phyloP scores from a whole-genome alignment of 352 stramenopile genomes.

The Thalassiosira oceanica region DNA sequence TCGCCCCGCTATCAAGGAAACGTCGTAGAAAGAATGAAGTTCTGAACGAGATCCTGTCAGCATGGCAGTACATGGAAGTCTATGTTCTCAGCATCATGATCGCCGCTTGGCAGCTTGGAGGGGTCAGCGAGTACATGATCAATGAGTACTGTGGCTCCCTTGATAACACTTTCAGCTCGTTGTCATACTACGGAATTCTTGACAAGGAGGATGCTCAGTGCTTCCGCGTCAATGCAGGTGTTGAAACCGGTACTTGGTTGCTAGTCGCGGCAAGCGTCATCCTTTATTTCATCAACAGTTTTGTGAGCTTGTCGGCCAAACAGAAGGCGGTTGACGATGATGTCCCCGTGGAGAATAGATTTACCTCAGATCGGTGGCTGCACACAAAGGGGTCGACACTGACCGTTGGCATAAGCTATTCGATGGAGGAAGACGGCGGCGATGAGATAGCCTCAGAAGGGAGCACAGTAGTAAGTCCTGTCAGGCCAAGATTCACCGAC shows the following conservation, averaged over 20 bases:
- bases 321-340: constrained; percentile 40
- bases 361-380: constrained; percentile 44
- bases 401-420: background rate
- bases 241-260: constrained; percentile 66
- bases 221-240: constrained; percentile 65
- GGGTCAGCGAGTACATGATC: constrained; percentile 73
- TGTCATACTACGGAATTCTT: constrained; percentile 72
- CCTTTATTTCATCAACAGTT: constrained; percentile 48
- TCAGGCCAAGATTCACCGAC: constrained; percentile 48
- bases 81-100: constrained; percentile 75
- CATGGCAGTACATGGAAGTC: constrained; percentile 82
- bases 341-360: constrained; percentile 25
- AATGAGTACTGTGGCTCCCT: constrained; percentile 71
- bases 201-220: constrained; percentile 72
- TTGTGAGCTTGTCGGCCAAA: constrained; percentile 23
- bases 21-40: constrained; percentile 36
- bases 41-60: constrained; percentile 65
- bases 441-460: background rate
- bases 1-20: constrained; percentile 50
- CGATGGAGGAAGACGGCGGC: constrained; percentile 26
- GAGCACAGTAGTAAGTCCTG: constrained; percentile 13
- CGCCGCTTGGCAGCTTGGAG: constrained; percentile 69
- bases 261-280: constrained; percentile 74
- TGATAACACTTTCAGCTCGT: constrained; percentile 53
- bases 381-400: constrained; percentile 15